Base-by-base conservation (phyloP, 129 eudicot species). In the Rutidosis leptorrhynchoides region DNA sequence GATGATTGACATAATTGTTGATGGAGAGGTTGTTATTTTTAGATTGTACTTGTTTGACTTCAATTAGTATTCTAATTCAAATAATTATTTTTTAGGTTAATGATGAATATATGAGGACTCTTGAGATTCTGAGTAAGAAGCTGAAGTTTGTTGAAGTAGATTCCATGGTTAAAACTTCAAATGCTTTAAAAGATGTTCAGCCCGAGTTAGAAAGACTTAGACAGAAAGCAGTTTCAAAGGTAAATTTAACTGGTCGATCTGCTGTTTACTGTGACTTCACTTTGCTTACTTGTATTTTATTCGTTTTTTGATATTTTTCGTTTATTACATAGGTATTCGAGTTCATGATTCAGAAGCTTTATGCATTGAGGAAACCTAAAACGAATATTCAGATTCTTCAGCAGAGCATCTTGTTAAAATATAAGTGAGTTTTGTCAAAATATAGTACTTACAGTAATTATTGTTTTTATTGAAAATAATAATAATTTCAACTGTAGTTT, bases 351-450 rank as follows among this genome's bases (percentile, higher is more conserved):
- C 98, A 93, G 84, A 93, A 93, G 85, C 96, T 93, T 57, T 80
- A 85, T 80, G 96, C 98, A 42, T 80, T 93, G 79, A 83, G 98
- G 79, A 93, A 93, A 77, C 98, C 98, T 46, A 93, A 93, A 82
- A 93, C 98, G 74, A 93, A 93, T 64, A 87, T 93, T 71, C 98
- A 93, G 85, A 93, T 93, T 60, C 96, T 93, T 63, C 98, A 93
- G 74, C 98, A 93, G 71, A 93, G 95, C 84, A 95, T 93, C 77
- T 84, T 93, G 29, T 56, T 93, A 58, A 93, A 93, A 81, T 89
- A 93, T 81, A 93, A 89, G 98, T 89, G 71, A 83, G 96, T 76
- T 65, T 5, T 72, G 22, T 71, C 8, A 7, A 32, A 32, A 32
- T 32, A 55, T 51, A n/a, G n/a, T 51, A 23, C 62, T 27, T 61